Percentiles rank a stretch among this genome's conserved stretches.
Conservation (phyloP, 495 filamentous ascomycete genomes). For the Xylaria sp. region DNA sequence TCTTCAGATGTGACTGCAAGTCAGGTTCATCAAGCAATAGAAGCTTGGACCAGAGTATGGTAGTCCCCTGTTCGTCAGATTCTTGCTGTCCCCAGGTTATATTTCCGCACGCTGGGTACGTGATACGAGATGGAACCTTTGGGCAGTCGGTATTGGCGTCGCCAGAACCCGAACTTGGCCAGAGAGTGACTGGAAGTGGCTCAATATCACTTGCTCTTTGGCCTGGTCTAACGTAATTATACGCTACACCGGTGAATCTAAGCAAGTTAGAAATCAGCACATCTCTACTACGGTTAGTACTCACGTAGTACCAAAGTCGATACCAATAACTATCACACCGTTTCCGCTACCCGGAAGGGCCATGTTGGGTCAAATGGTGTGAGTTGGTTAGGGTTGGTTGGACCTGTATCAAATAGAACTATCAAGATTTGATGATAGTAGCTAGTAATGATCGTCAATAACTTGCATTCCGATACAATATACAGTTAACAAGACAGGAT, state of each 20-base stretch:
- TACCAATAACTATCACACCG: not conserved
- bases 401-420: not conserved
- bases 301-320: slow-evolving; percentile 20
- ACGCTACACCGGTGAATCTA: slow-evolving; percentile 23
- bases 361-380: not conserved
- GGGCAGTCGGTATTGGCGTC: not conserved
- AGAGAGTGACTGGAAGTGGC: slow-evolving; percentile 9
- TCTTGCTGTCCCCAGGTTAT: slow-evolving; percentile 16
- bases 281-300: not conserved
- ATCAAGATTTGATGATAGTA: not conserved
- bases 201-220: not conserved
- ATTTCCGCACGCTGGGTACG: not conserved
- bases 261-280: not conserved
- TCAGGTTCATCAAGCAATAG: slow-evolving; percentile 10
- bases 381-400: not conserved
- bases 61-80: not conserved
- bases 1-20: not conserved
- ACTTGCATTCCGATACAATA: not conserved
- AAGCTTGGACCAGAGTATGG: slow-evolving; percentile 15
- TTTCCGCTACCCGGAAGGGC: not conserved
- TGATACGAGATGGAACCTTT: slow-evolving; percentile 16
- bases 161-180: not conserved
- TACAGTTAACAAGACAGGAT: not conserved
- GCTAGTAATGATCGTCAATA: not conserved
- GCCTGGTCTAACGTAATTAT: not conserved